Base-by-base conservation (phyloP, 202 grass and related monocot genomes). In the Setaria viridis region DNA sequence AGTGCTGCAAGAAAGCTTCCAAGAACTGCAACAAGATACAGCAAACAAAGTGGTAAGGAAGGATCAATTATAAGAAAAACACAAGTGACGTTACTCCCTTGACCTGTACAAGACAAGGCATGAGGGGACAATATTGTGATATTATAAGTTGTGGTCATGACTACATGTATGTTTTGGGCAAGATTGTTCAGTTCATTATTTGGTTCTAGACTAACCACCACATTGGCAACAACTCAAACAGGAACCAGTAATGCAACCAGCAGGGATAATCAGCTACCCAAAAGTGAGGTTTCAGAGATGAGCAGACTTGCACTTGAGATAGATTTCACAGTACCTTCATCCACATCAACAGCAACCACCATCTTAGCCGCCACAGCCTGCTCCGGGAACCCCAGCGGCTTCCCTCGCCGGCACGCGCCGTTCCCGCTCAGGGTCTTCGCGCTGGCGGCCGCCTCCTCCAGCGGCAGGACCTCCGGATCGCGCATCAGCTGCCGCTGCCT, bases 291-390 rank as follows among this genome's bases (percentile, higher is more conserved):
- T 3, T 17, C 14, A 50, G 41, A 81, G 6, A 84, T 50, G 17
- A 45, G 50, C 9, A 77, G 0, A 5, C 30, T 58, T 58, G 78
- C 29, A 39, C 70, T 0, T 17, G 7, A 16, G 39, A 41, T 41
- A 41, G 2, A 56, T 76, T 72, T 63, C 17, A 72, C 48, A 59
- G 64, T 94, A 99, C 96, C 96, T 99, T 99, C 96, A 93, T 99
- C 96, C 3, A 99, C 96, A 90, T 99, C 96, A 79, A 99, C 96
- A 59, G 96, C 96, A 64, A 99, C 91, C 55, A 94, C 91, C 90
- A 99, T 85, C 70, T 96, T 99, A 45, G 91, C 49, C 11, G 80
- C 72, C 10, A 20, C 53, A 0, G 65, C 7, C 25, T 85, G 75
- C 35, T 90, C 82, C 2, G 92, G 88, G 43, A 94, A 94, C 55